Evolutionary conservation across 1,139 yeast species (phyloP).

Genomic region (Blastobotrys niveus): DNA sequence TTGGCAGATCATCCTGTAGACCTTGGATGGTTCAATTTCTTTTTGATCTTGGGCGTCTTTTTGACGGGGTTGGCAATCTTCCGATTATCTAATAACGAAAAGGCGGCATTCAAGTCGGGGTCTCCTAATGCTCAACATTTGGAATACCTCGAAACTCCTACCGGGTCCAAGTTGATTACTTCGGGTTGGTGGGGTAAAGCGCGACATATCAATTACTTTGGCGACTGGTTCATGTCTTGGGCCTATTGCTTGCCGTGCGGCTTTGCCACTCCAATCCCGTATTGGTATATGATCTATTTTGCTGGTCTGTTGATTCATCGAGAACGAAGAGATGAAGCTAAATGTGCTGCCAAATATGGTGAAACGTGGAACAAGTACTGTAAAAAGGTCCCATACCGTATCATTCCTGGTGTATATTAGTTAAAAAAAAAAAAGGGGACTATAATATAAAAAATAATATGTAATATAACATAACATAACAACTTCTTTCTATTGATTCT

Average conservation of each 20-base stretch:
- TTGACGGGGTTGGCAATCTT: constrained; percentile 73
- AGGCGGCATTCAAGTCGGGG: constrained; percentile 77
- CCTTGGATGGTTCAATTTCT: constrained; percentile 43
- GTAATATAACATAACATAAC: not conserved
- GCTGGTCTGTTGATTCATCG: constrained; percentile 78
- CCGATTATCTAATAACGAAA: constrained; percentile 77
- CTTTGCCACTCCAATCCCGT: constrained; percentile 71
- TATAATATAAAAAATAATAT: not conserved
- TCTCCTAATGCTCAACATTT: constrained; percentile 56
- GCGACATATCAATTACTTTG: constrained; percentile 90
- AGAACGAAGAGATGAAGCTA: constrained; percentile 85
- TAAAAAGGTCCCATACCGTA: constrained; percentile 74
- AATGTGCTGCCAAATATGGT: constrained; percentile 83
- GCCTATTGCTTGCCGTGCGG: constrained; percentile 95
- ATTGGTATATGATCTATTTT: constrained; percentile 80
- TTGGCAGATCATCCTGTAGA: constrained; percentile 59
- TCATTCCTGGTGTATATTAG: constrained; percentile 80
- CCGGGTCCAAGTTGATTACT: constrained; percentile 72
- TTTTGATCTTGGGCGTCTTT: constrained; percentile 42
- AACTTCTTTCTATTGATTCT: constrained; percentile 17
- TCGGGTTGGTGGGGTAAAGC: constrained; percentile 97
- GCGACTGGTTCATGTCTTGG: constrained; percentile 90
- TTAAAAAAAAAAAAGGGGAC: not conserved
- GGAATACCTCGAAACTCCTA: constrained; percentile 61
- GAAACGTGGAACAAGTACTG: constrained; percentile 81